Conservation (phyloP, 2,329 filamentous ascomycete species). For the Blumeriella jaapii region DNA sequence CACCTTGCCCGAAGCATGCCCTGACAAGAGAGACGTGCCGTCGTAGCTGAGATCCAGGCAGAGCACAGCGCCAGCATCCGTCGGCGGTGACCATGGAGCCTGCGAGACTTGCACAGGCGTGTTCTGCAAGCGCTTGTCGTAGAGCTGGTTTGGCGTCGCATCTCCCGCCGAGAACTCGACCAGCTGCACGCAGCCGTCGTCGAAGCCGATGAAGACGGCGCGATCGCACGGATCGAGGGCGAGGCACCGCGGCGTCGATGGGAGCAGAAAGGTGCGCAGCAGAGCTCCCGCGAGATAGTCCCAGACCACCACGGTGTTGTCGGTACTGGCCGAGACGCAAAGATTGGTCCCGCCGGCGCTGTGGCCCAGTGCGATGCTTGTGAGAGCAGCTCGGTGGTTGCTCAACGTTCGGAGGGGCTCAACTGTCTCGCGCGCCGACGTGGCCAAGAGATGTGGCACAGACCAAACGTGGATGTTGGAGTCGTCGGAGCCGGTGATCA, state of each 20-base stretch:
- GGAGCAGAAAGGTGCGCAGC: constrained; percentile 72
- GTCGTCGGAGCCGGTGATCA: constrained; percentile 73
- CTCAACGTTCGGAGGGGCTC: constrained; percentile 70
- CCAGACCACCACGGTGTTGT: constrained; percentile 88
- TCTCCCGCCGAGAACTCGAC: constrained; percentile 57
- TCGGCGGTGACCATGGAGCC: constrained; percentile 35
- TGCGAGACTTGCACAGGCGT: constrained; percentile 44
- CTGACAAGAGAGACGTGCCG: constrained; percentile 66
- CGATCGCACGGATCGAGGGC: constrained; percentile 73
- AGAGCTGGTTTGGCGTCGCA: constrained; percentile 29
- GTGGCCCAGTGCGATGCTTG: constrained; percentile 49
- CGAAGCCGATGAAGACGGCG: constrained; percentile 69
- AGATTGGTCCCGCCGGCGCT: constrained; percentile 66
- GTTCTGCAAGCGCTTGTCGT: constrained; percentile 38
- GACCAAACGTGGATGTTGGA: constrained; percentile 92
- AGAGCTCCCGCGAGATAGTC: constrained; percentile 72
- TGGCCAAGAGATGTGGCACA: constrained; percentile 57
- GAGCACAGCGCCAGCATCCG: constrained; percentile 42
- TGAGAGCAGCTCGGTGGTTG: constrained; percentile 66
- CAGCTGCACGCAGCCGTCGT: constrained; percentile 69
- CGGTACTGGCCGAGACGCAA: constrained; percentile 70
- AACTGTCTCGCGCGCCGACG: constrained; percentile 41
- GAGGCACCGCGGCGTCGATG: constrained; percentile 59
- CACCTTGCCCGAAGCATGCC: constrained; percentile 70
- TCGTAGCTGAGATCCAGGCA: constrained; percentile 72